Conservation (phyloP, 208 protist genomes). For the Wallacemonas rigidus region DNA sequence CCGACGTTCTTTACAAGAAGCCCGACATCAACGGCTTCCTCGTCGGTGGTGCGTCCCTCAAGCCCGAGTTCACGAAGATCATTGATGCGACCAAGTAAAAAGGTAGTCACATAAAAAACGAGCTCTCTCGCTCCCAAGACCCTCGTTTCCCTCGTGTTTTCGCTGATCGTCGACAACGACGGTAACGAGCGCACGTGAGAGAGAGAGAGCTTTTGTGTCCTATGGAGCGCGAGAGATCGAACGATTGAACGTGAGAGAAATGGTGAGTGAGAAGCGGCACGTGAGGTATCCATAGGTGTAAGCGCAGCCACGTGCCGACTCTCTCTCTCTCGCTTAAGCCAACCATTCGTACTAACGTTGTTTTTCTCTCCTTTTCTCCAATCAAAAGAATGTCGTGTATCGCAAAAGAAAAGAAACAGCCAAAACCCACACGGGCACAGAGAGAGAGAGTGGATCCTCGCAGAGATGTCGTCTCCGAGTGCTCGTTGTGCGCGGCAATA, state of each 20-base stretch:
- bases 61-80: constrained; percentile 96
- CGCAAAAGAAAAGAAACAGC: constrained; percentile 5
- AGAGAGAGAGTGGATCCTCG: no score
- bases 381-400: not conserved
- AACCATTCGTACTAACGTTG: not conserved
- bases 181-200: no score
- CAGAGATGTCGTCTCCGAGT: no score
- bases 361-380: not conserved
- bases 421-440: not conserved
- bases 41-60: constrained; percentile 97
- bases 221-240: no score
- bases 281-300: no score
- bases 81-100: constrained; percentile 83
- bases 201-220: no score
- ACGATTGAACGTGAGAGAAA: not conserved
- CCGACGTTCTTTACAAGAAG: constrained; percentile 84
- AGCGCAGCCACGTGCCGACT: not conserved
- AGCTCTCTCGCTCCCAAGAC: not conserved
- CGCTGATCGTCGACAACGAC: no score
- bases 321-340: not conserved
- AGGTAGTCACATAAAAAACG: not conserved
- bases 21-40: constrained; percentile 99
- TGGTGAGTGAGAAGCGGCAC: no score
- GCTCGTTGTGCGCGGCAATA: no score
- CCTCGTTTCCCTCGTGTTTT: no score